Percentiles rank a stretch among this genome's conserved stretches.
phyloP scores from a whole-genome alignment of 345 rosid species.

The Aquilaria sinensis region DNA sequence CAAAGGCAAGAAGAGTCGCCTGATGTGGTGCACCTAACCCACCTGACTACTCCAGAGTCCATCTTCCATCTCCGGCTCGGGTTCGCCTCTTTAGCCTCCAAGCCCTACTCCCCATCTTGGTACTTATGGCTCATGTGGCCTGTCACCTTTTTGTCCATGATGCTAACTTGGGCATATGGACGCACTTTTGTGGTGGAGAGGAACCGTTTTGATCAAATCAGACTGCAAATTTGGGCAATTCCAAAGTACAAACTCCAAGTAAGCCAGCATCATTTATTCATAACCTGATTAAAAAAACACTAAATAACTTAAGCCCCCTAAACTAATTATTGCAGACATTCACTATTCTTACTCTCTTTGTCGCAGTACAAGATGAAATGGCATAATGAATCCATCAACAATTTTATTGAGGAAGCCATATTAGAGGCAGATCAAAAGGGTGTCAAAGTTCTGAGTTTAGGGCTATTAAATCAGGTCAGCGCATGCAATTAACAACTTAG shows the following conservation, averaged over 20 bases:
- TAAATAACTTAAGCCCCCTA: neutral
- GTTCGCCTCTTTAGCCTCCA: conserved; percentile 42
- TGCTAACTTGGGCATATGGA: conserved; percentile 19
- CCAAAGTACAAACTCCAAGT: conserved; percentile 27
- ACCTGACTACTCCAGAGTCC: conserved; percentile 46
- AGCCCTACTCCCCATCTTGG: conserved; percentile 27
- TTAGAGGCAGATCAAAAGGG: conserved; percentile 33
- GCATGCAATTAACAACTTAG: neutral
- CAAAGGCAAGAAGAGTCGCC: conserved; percentile 31
- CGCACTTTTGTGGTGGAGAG: conserved; percentile 24
- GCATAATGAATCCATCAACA: conserved; percentile 28
- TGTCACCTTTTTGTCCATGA: conserved; percentile 19
- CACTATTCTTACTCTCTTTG: neutral
- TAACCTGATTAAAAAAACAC: neutral
- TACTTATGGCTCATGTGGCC: conserved; percentile 32
- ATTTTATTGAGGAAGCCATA: conserved; percentile 35
- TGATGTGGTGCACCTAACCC: conserved; percentile 42
- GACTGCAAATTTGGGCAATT: conserved; percentile 27
- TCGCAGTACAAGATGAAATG: conserved; percentile 26
- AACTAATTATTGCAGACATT: too few relatives aligned
- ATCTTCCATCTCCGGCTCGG: conserved; percentile 43
- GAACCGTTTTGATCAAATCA: conserved; percentile 23
- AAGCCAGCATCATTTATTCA: neutral
- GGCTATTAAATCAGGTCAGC: conserved; percentile 37
- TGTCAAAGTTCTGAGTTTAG: conserved; percentile 33